Evolutionary conservation across 345 rosid species (phyloP).

Genomic region (Syzygium aromaticum): DNA sequence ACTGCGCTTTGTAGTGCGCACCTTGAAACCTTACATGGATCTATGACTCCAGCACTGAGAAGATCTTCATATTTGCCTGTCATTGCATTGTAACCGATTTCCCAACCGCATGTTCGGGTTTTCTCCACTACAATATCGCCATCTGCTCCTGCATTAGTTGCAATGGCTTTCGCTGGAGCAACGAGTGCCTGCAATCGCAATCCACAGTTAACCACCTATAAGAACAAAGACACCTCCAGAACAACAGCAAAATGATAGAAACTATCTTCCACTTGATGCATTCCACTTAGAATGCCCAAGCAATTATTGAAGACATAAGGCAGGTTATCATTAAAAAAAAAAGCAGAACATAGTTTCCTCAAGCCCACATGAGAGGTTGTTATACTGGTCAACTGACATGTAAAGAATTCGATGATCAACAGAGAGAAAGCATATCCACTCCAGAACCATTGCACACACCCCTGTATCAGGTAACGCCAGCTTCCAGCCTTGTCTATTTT

Average conservation of each 20-base stretch:
- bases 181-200: conserved; percentile 75
- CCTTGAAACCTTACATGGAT: conserved; percentile 73
- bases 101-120: conserved; percentile 45
- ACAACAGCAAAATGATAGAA: background rate
- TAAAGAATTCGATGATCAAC: too few species aligned
- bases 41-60: conserved; percentile 51
- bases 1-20: conserved; percentile 78
- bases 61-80: conserved; percentile 68
- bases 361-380: background rate
- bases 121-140: conserved; percentile 72
- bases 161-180: conserved; percentile 73
- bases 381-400: too few species aligned
- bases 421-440: too few species aligned
- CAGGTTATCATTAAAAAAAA: too few species aligned
- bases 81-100: conserved; percentile 79
- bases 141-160: conserved; percentile 71
- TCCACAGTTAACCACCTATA: conserved; percentile 36
- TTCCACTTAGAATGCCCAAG: background rate
- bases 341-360: background rate
- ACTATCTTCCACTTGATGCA: background rate
- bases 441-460: too few species aligned
- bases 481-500: background rate
- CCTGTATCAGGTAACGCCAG: too few species aligned
- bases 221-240: background rate
- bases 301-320: background rate